Percentiles rank a stretch among this genome's conserved stretches.
phyloP scores from a whole-genome alignment of 148 eudicot species.

The Agrostemma githago region DNA sequence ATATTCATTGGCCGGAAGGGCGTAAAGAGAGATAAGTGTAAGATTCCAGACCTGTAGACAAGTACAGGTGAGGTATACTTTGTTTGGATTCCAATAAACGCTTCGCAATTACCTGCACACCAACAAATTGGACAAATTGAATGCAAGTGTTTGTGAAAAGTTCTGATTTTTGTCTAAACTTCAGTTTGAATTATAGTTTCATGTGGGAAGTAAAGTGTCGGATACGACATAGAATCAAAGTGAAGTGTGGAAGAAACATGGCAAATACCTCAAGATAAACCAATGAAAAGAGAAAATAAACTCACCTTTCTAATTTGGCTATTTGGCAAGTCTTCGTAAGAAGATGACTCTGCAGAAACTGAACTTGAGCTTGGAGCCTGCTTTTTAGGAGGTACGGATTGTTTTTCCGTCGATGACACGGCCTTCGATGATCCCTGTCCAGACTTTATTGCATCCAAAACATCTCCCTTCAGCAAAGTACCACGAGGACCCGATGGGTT shows the following conservation, averaged over 20 bases:
- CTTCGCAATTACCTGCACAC: constrained; percentile 73
- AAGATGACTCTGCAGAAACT: constrained; percentile 33
- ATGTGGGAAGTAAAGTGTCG: too few species aligned
- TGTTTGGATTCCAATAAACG: constrained; percentile 94
- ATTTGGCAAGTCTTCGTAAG: constrained; percentile 73
- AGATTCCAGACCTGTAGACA: constrained; percentile 57
- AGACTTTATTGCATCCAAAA: constrained; percentile 75
- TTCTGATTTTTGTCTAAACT: too few species aligned
- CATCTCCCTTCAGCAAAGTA: constrained; percentile 85
- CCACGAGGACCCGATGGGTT: constrained; percentile 90
- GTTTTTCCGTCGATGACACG: constrained; percentile 36
- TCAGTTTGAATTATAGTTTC: too few species aligned
- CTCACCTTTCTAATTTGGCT: constrained; percentile 94
- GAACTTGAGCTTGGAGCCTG: constrained; percentile 35
- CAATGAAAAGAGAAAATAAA: not conserved
- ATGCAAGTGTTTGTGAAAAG: too few species aligned
- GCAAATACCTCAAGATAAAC: too few species aligned
- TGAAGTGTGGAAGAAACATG: too few species aligned
- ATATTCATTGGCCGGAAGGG: not conserved
- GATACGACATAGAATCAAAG: too few species aligned
- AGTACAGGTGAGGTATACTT: constrained; percentile 77
- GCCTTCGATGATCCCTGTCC: constrained; percentile 50
- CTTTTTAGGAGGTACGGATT: constrained; percentile 33
- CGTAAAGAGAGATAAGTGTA: not conserved
- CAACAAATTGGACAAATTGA: too few species aligned